Evolutionary conservation across 2,329 filamentous ascomycete species (phyloP).

Genomic region (Fusarium foetens): DNA sequence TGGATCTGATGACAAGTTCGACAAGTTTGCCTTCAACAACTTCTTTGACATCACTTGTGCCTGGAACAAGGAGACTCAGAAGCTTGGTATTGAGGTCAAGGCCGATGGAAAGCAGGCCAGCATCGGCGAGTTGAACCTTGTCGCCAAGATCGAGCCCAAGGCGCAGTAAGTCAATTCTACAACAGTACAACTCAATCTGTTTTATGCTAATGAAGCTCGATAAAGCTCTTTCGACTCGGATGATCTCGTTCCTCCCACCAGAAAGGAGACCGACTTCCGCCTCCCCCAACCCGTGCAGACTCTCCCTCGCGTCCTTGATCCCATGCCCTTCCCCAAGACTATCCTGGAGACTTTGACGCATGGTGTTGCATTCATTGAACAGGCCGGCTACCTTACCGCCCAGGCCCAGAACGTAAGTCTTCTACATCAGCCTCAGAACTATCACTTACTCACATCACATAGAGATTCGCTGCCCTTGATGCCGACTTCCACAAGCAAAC

Average conservation of each 20-base stretch:
- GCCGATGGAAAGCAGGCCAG: rapidly evolving
- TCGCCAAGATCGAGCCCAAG: conserved; percentile 14
- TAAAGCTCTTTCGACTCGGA: not conserved
- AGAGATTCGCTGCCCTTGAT: not conserved
- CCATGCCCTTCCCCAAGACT: conserved; percentile 26
- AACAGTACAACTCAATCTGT: too few species aligned
- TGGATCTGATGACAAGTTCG: not conserved
- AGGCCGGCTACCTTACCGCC: conserved; percentile 29
- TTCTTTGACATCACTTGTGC: conserved; percentile 14
- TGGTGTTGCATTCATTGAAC: conserved; percentile 18
- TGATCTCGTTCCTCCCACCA: not conserved
- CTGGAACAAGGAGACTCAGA: conserved; percentile 5
- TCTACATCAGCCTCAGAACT: too few species aligned
- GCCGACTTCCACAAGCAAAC: not conserved
- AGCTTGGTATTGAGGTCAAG: conserved; percentile 14
- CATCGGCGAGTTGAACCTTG: not conserved
- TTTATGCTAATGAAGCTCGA: too few species aligned
- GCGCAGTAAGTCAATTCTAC: conserved; percentile 12
- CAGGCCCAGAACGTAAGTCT: conserved; percentile 12
- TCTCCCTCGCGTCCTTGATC: conserved; percentile 5
- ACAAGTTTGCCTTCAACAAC: conserved; percentile 19
- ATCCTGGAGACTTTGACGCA: conserved; percentile 25
- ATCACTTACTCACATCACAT: too few species aligned
- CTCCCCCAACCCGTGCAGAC: conserved; percentile 6
- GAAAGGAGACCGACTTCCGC: conserved; percentile 22